A percentile compares a stretch with the other conserved stretches of the same genome.
Evolutionary conservation across 352 stramenopile species (phyloP).

Genomic region (Pythium volutum): DNA sequence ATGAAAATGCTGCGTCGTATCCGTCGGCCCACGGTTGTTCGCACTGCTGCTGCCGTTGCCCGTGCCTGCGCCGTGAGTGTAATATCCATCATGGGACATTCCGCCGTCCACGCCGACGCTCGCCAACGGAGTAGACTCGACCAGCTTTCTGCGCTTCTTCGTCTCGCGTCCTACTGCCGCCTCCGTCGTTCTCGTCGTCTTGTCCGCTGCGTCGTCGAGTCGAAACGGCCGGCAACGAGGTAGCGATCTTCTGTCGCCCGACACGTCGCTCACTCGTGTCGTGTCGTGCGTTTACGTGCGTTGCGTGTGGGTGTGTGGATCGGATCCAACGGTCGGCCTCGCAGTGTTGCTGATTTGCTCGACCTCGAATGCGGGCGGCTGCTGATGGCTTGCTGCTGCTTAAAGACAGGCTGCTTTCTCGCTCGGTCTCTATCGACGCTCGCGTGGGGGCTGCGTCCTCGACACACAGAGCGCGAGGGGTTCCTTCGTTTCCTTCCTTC

Average conservation of each 20-base stretch:
- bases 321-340: not conserved
- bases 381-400: not conserved
- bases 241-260: not conserved
- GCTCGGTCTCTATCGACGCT: not conserved
- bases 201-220: constrained; percentile 6
- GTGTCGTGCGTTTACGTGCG: no score
- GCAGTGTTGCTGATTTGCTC: no score
- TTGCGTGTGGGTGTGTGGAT: not conserved
- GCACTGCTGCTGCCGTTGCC: constrained; percentile 9
- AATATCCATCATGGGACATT: constrained; percentile 34
- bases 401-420: not conserved
- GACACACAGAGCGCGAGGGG: not conserved
- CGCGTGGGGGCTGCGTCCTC: not conserved
- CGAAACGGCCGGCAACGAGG: not conserved
- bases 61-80: constrained; percentile 17
- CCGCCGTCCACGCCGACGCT: constrained; percentile 13
- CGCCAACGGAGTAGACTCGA: constrained; percentile 7
- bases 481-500: constrained; percentile 15
- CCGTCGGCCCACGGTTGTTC: constrained; percentile 6
- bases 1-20: constrained; percentile 22
- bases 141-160: constrained; percentile 27
- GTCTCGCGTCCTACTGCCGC: constrained; percentile 17
- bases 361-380: no score
- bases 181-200: constrained; percentile 23
- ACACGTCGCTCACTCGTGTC: not conserved